A percentile compares a stretch with the other conserved stretches of the same genome.
phyloP scores from a whole-genome alignment of 164 flowering plant species.

The Aristolochia californica region DNA sequence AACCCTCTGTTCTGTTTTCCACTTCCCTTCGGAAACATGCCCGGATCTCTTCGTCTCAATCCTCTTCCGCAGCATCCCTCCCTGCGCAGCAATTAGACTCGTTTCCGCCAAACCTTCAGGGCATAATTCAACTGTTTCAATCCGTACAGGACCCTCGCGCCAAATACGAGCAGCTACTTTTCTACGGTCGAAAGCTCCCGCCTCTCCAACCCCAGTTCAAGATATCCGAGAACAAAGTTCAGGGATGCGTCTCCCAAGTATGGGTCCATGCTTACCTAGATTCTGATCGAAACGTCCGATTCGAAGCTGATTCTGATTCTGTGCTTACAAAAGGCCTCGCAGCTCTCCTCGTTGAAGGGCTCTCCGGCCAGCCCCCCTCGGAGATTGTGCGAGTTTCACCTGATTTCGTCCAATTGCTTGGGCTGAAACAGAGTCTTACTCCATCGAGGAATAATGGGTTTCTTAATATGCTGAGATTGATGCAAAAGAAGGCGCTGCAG shows the following conservation, averaged over 20 bases:
- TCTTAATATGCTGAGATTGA: conserved; percentile 77
- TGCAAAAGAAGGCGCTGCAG: conserved; percentile 77
- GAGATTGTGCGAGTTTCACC: conserved; percentile 69
- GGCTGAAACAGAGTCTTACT: conserved; percentile 79
- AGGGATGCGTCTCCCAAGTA: conserved; percentile 96
- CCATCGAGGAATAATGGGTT: conserved; percentile 96
- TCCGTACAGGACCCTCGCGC: conserved; percentile 65
- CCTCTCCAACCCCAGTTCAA: conserved; percentile 54
- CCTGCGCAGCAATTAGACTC: too few species aligned
- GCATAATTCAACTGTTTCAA: conserved; percentile 74
- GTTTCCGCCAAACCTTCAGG: conserved; percentile 73
- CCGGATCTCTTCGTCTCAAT: conserved; percentile 3
- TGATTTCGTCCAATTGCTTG: conserved; percentile 64
- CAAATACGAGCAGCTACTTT: conserved; percentile 77
- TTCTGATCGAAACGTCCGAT: conserved; percentile 38
- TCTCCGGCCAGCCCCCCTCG: conserved; percentile 56
- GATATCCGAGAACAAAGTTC: conserved; percentile 68
- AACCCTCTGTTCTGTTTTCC: conserved; percentile 9
- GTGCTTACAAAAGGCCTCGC: conserved; percentile 89
- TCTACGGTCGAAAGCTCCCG: conserved; percentile 52
- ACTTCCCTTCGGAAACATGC: conserved; percentile 1
- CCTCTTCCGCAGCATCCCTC: conserved; percentile 41
- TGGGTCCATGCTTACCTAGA: conserved; percentile 87
- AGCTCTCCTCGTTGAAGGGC: conserved; percentile 79
- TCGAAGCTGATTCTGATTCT: conserved; percentile 92